Percentiles rank a stretch among this genome's conserved stretches.
phyloP scores from a whole-genome alignment of 768 basidiomycete species.

The Boletus barrowsii region DNA sequence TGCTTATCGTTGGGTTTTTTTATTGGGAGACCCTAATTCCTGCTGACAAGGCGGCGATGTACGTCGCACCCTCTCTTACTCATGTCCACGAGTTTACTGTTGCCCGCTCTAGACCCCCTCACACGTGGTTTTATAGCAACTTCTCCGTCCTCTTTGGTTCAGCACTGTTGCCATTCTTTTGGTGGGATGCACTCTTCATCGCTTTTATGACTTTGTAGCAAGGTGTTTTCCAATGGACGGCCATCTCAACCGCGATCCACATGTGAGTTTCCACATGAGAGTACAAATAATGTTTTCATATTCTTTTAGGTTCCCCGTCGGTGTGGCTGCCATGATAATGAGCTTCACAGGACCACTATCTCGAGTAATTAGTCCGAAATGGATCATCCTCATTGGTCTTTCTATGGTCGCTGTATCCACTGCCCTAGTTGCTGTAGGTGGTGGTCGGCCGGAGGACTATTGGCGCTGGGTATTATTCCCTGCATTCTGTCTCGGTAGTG shows the following conservation, averaged over 20 bases:
- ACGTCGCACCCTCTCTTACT: conserved; percentile 10
- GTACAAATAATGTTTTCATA: neutral
- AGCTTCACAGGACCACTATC: conserved; percentile 40
- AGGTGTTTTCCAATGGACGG: conserved; percentile 40
- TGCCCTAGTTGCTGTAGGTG: conserved; percentile 40
- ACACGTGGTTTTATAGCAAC: conserved; percentile 41
- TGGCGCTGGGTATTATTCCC: conserved; percentile 50
- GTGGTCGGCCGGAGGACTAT: conserved; percentile 40
- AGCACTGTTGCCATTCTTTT: conserved; percentile 40
- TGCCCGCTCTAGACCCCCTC: conserved; percentile 34
- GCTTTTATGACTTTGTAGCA: conserved; percentile 41
- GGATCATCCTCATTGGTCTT: conserved; percentile 44
- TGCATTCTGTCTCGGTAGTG: conserved; percentile 46
- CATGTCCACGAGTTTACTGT: neutral
- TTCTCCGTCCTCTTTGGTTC: conserved; percentile 38
- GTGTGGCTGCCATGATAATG: conserved; percentile 35
- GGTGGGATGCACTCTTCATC: conserved; percentile 38
- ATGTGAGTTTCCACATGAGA: conserved; percentile 28
- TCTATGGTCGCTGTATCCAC: conserved; percentile 37
- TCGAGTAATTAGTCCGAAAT: conserved; percentile 39
- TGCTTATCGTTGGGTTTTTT: conserved; percentile 44
- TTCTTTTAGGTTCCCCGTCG: conserved; percentile 39
- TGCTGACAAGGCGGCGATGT: conserved; percentile 42
- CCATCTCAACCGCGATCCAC: conserved; percentile 38
- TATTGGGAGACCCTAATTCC: conserved; percentile 46